Evolutionary conservation across 768 basidiomycete species (phyloP), one percentile per base, ranked within the genome.

Genomic region (Tricholoma matsutake): DNA sequence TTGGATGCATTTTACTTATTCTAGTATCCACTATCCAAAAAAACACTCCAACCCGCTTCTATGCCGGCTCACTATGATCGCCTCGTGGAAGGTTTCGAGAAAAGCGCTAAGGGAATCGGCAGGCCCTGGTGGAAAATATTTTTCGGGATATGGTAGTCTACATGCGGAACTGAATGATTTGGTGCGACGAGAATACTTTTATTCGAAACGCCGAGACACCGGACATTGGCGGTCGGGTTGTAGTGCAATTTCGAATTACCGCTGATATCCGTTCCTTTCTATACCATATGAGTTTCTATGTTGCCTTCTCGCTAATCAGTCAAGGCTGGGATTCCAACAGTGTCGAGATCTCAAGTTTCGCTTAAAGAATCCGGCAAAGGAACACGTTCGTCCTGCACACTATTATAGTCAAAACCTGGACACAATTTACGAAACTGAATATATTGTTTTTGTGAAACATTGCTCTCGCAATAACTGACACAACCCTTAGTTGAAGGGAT

Each of bases 51-150:
- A 53, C 92, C 92, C 4, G 83, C 85, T 10, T 91, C 91, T 5
- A 83, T 82, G 72, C 90, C 91, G 28, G 74, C 79, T 56, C 85
- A 94, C 73, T 94, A 94, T 66, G 79, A 85, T 47, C 83, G 88
- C 25, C 81, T 94, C 8, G 78, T 84, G 1, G 88, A 90, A 65
- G 91, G 85, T 5, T 85, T 87, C 62, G 85, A 91, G 61, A 89
- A 88, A 74, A 89, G 88, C 65, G 82, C 85, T 10, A 77, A 86
- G 67, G 91, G 91, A n/a, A 88, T 91, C 47, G 82, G 82, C 34
- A 78, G 91, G 58, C 89, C 91, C 2, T 86, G 87, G 87, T 93
- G 91, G 91, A 91, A 93, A 71, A 75, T 88, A 45, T 89, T 93
- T 72, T 87, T 93, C 65, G 83, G 84, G 39, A 79, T 91, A 61